Conservation (phyloP, 495 filamentous ascomycete genomes). For the Podospora pseudoanserina region DNA sequence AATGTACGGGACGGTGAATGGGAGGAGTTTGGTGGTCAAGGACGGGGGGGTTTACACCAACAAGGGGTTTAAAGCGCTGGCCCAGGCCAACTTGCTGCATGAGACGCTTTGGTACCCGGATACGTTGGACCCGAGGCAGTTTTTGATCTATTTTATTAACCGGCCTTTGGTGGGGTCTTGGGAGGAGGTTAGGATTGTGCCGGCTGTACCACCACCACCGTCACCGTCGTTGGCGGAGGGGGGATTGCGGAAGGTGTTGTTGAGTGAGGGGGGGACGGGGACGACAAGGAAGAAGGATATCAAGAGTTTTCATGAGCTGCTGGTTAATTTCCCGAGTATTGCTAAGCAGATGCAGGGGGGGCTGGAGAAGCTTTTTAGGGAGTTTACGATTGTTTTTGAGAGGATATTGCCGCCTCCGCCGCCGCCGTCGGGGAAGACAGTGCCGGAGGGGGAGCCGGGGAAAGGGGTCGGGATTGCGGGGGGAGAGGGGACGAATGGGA, state of each 20-base stretch:
- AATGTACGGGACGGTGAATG: constrained; percentile 88
- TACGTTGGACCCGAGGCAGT: constrained; percentile 75
- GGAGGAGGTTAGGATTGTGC: constrained; percentile 66
- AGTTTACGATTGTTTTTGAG: constrained; percentile 81
- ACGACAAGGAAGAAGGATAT: constrained; percentile 78
- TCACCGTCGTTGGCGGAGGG: constrained; percentile 27
- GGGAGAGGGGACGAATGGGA: constrained; percentile 25
- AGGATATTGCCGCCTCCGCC: constrained; percentile 77
- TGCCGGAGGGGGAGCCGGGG: constrained; percentile 51
- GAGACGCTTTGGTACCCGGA: constrained; percentile 89
- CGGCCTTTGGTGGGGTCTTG: constrained; percentile 81
- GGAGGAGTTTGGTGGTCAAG: constrained; percentile 89
- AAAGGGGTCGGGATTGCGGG: constrained; percentile 46
- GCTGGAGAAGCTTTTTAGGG: constrained; percentile 82
- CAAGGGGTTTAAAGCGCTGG: constrained; percentile 91
- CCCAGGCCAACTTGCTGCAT: constrained; percentile 82
- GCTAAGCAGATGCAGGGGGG: constrained; percentile 94
- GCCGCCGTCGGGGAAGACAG: constrained; percentile 57
- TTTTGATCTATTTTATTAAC: constrained; percentile 96
- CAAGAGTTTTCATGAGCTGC: constrained; percentile 81
- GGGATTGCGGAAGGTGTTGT: constrained; percentile 33
- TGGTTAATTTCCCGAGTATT: constrained; percentile 94
- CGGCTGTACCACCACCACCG: constrained; percentile 51
- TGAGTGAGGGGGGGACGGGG: constrained; percentile 30
- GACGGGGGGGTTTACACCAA: constrained; percentile 92